phyloP scores from a whole-genome alignment of 129 eudicot genomes.

The Flaveria sonorensis region DNA sequence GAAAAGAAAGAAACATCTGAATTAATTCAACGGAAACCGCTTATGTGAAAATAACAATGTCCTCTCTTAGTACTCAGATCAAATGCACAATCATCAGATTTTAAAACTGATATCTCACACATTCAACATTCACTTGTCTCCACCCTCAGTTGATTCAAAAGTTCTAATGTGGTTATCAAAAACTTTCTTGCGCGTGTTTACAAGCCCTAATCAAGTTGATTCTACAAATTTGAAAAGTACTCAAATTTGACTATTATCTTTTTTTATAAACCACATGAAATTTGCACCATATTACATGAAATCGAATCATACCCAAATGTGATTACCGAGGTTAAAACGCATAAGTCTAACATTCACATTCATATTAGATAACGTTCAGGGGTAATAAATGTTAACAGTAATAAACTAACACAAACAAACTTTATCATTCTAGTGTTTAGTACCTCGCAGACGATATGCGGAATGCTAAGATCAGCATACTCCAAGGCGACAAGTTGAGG shows the following conservation, averaged over 20 bases:
- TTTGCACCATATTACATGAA: too few species aligned
- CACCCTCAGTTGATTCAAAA: neutral
- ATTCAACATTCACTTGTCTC: neutral
- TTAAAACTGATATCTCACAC: neutral
- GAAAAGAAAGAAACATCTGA: neutral
- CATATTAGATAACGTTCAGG: neutral
- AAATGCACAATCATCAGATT: conserved; percentile 19
- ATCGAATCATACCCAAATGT: too few species aligned
- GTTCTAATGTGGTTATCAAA: neutral
- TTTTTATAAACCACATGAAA: too few species aligned
- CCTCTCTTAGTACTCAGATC: neutral
- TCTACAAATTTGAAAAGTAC: neutral
- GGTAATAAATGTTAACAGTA: neutral
- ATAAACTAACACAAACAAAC: neutral
- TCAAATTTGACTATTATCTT: too few species aligned
- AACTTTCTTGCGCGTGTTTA: neutral
- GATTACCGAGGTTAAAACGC: too few species aligned
- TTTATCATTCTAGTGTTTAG: neutral
- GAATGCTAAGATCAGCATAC: conserved; percentile 51
- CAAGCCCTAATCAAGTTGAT: neutral
- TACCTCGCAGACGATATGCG: conserved; percentile 44
- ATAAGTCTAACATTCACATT: neutral
- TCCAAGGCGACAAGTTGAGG: conserved; percentile 61
- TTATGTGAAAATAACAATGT: neutral
- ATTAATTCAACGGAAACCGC: neutral